phyloP scores from a whole-genome alignment of 768 basidiomycete genomes.

The Ephemerocybe angulata region DNA sequence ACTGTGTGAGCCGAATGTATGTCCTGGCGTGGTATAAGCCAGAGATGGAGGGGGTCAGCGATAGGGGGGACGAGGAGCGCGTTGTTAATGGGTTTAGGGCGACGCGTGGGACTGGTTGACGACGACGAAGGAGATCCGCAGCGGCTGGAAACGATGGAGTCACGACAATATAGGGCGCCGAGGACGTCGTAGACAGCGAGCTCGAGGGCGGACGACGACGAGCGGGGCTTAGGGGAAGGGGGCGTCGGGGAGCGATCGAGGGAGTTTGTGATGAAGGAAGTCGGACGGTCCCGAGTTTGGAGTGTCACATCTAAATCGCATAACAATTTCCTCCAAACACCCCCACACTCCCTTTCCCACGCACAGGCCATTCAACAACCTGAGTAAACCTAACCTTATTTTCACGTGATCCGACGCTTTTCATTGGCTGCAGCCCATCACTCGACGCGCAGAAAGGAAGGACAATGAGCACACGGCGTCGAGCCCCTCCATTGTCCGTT shows the following conservation, averaged over 20 bases:
- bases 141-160: slow-evolving; percentile 16
- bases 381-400: slow-evolving; percentile 27
- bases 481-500: neutral
- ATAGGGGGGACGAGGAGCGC: slow-evolving; percentile 9
- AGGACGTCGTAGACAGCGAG: slow-evolving; percentile 11
- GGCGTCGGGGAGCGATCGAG: slow-evolving; percentile 40
- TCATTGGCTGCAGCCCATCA: neutral
- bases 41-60: slow-evolving; percentile 10
- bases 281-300: slow-evolving; percentile 44
- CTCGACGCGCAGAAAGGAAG: neutral
- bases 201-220: slow-evolving; percentile 21
- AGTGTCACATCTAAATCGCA: slow-evolving; percentile 45
- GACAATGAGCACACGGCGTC: neutral
- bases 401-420: slow-evolving; percentile 32
- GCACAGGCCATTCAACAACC: slow-evolving; percentile 45
- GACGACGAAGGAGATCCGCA: slow-evolving; percentile 14
- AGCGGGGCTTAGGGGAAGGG: slow-evolving; percentile 24
- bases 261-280: slow-evolving; percentile 48
- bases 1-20: neutral
- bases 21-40: neutral
- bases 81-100: slow-evolving; percentile 14
- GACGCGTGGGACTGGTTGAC: slow-evolving; percentile 21
- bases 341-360: slow-evolving; percentile 31
- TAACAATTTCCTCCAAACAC: slow-evolving; percentile 33
- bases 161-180: slow-evolving; percentile 11